Evolutionary conservation across 306 rosid species (phyloP), one percentile per base, ranked within the genome.

Genomic region (Acacia melanoxylon): DNA sequence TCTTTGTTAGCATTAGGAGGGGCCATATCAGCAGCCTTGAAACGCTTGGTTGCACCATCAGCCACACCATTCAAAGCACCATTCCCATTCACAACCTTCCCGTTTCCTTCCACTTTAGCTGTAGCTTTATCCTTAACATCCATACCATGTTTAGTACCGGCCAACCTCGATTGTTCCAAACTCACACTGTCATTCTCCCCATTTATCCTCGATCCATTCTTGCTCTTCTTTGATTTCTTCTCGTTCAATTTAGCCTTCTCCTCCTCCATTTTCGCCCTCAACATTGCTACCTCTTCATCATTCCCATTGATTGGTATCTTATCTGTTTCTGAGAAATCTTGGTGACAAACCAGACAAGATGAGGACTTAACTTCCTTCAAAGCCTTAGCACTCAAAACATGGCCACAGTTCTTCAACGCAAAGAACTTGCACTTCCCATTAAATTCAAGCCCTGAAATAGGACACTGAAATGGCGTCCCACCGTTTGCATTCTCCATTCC

Each of bases 301-400:
- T 56, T 92, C 78, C 97, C 98, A 81, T 95, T 95, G 46, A 95
- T 89, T 79, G 88, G 89, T 35, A 95, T 75, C 94, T 90, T 93
- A 75, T 93, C 98, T 10, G 17, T 80, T 76, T 88, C 92, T 15
- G 37, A 68, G 81, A 83, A 95, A 46, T 85, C 96, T 65, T 24
- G 58, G 45, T 88, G 97, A 74, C 99, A 95, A 44, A 95, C 93
- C 40, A 95, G 83, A 81, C 98, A 95, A 8, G 86, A 51, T 0
- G 91, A 86, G 0, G 96, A 89, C 81, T 90, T 93, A 16, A 95
- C 91, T 86, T 92, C 97, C 87, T 89, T 95, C 91, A 95, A 35
- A 37, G 98, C 99, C 86, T 91, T 95, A 0, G 91, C 90, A 77
- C 98, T 95, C 89, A 95, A 54, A 24, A 93, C 98, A 85, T 95